A percentile compares a stretch with the other conserved stretches of the same genome.
These are phyloP conservation scores for Cryptosporidium parvum DNA, from an alignment of 169 alveolate genomes.

Conservation along the genomic window DNA sequence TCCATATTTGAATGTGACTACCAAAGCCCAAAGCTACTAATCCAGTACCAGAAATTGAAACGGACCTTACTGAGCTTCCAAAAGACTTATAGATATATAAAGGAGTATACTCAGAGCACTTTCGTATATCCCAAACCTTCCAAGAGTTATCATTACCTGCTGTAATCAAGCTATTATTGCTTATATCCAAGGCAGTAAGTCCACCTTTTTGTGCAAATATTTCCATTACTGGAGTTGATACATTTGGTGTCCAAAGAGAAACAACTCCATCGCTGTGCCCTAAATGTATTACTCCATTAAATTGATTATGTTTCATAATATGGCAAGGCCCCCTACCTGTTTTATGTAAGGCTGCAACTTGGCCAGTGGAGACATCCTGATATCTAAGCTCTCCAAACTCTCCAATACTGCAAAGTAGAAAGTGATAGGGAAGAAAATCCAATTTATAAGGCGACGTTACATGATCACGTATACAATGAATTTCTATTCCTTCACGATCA, in stretches of 20 bases:
- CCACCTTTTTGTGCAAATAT: slow-evolving; percentile 88
- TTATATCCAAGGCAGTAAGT: slow-evolving; percentile 79
- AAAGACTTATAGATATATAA: slow-evolving; percentile 75
- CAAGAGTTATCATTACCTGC: slow-evolving; percentile 87
- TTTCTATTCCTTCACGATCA: slow-evolving; percentile 94
- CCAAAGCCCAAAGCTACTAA: slow-evolving; percentile 86
- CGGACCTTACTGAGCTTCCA: slow-evolving; percentile 80
- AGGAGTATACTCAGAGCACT: slow-evolving; percentile 80
- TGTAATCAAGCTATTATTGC: slow-evolving; percentile 82
- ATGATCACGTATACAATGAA: slow-evolving; percentile 90
- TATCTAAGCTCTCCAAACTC: slow-evolving; percentile 93
- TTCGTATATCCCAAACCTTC: slow-evolving; percentile 95
- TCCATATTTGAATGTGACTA: slow-evolving; percentile 88
- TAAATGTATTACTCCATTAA: slow-evolving; percentile 91
- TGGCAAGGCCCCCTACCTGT: slow-evolving; percentile 92
- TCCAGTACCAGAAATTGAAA: slow-evolving; percentile 87
- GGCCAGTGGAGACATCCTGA: slow-evolving; percentile 94
- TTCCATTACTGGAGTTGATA: slow-evolving; percentile 86
- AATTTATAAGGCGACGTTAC: slow-evolving; percentile 86
- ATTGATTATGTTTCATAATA: slow-evolving; percentile 88
- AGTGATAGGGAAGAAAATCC: slow-evolving; percentile 94
- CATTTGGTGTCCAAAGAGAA: slow-evolving; percentile 96
- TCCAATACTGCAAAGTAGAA: slow-evolving; percentile 90
- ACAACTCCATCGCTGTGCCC: slow-evolving; percentile 95
- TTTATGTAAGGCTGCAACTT: slow-evolving; percentile 89